Evolutionary conservation across 768 basidiomycete genomes (phyloP), one percentile per base, ranked within the genome.

Genomic region (Rossbeevera mucosa): DNA sequence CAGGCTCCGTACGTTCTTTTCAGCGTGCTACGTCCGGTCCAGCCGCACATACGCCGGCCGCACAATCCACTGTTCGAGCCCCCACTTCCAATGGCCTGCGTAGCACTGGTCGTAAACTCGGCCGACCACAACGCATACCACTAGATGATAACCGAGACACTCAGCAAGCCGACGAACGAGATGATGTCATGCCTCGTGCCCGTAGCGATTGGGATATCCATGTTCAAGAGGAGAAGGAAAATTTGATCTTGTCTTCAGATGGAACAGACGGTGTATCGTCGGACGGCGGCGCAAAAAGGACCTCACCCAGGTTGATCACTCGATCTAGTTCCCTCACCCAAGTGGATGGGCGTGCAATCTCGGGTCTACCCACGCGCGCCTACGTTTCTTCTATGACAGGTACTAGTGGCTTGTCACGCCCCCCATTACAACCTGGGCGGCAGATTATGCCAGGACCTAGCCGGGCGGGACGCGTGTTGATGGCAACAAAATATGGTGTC

Each of bases 21-120:
- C 79, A 82, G 55, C 85, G 88, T 55, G 77, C 81, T 33, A 75
- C 78, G 2, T 91, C 88, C 9, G 83, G 80, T 25, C 81, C 86
- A 9, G 71, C 76, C 47, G 61, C 62, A 31, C 61, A 60, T 44
- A 73, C 64, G 3, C 69, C 61, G 14, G 68, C 59, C 11, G 54
- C 69, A 2, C 67, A 66, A 53, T 51, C 64, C 18, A 48, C 68
- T 24, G 52, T 59, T 22, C 63, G 69, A 40, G 66, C 60, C 2
- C 70, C 68, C 4, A 38, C 55, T 14, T 71, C 68, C 5, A 72
- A 57, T 22, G 66, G 71, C 7, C 61, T 71, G 18, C 71, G 68
- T 38, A 58, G 68, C 20, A 65, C 71, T 13, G 67, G 64, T 25
- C 71, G 74, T 25, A 65, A 69, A 52, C 47, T 72, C 22, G 64